Evolutionary conservation across 345 rosid genomes (phyloP), one percentile per base, ranked within the genome.

Genomic region (Mangifera indica): DNA sequence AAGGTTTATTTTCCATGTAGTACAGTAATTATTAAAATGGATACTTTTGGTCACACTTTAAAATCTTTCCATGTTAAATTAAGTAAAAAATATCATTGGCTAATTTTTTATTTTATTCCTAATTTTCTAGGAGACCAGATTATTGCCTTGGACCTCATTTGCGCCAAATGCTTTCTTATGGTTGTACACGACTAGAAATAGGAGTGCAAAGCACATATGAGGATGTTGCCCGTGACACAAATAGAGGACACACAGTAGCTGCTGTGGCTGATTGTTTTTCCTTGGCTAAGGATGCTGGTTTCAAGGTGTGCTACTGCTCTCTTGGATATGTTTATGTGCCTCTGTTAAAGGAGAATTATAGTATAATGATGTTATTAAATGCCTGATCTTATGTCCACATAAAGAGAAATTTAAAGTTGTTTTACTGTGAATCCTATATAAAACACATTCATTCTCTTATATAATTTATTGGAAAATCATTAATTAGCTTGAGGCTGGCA

Each of bases 191-290:
- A 69, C 81, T 96, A 78, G 99, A 91, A 88, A 96, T 96, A 56
- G 99, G 98, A 78, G 98, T 96, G 71, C 99, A 96, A 79, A 96
- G 99, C 92, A 96, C 98, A 25, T 96, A 91, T 77, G 99, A 96
- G 81, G 98, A 93, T 88, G 97, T 96, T 74, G 98, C 99, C 49
- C 95, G 85, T 68, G 98, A 96, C 81, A 93, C 99, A 53, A 93
- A 96, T 66, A 86, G 99, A 83, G 99, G 99, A 48, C 98, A 96
- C 78, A 96, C 98, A 0, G 98, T 93, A 73, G 98, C 97, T 56
- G 98, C 99, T 10, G 98, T 96, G 24, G 99, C 98, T 56, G 98
- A 96, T 85, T 96, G 99, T 77, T 96, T 96, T 84, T 87, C 92
- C 86, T 72, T 96, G 86, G 94, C 99, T 40, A 96, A 91, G 70